phyloP scores from a whole-genome alignment of 1,139 yeast species.

The Diutina scorzettiae region DNA sequence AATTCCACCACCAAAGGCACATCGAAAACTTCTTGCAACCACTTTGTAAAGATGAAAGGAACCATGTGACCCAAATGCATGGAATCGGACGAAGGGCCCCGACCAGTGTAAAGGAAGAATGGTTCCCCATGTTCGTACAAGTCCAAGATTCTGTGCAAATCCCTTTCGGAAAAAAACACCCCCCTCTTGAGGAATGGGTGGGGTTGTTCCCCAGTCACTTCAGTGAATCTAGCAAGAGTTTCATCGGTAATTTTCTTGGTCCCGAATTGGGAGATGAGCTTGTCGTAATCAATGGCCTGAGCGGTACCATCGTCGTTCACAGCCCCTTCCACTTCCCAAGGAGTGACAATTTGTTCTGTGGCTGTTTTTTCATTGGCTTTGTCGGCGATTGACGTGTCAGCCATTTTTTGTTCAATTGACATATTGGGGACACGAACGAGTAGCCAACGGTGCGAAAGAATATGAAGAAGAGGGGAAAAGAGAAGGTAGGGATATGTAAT shows the following conservation, averaged over 20 bases:
- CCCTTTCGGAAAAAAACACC: slow-evolving; percentile 87
- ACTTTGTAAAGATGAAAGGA: slow-evolving; percentile 90
- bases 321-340: slow-evolving; percentile 99
- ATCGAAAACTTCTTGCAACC: slow-evolving; percentile 97
- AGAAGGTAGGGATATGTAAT: no score
- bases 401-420: slow-evolving; percentile 1
- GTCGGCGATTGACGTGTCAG: background rate
- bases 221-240: slow-evolving; percentile 61
- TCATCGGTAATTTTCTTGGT: slow-evolving; percentile 63
- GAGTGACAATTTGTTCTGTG: slow-evolving; percentile 66
- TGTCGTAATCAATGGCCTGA: slow-evolving; percentile 83
- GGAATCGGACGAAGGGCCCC: slow-evolving; percentile 93
- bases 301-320: slow-evolving; percentile 75
- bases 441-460: no score
- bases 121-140: slow-evolving; percentile 91
- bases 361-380: background rate
- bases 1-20: slow-evolving; percentile 92
- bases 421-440: no score
- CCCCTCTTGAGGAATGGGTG: slow-evolving; percentile 89
- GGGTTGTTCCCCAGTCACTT: slow-evolving; percentile 84
- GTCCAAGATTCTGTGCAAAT: slow-evolving; percentile 66
- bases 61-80: slow-evolving; percentile 97
- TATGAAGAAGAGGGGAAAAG: no score
- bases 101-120: slow-evolving; percentile 91
- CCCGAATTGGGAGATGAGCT: slow-evolving; percentile 79